Conservation (phyloP, 176 grass and related monocot genomes). For the Hyparrhenia diplandra region DNA sequence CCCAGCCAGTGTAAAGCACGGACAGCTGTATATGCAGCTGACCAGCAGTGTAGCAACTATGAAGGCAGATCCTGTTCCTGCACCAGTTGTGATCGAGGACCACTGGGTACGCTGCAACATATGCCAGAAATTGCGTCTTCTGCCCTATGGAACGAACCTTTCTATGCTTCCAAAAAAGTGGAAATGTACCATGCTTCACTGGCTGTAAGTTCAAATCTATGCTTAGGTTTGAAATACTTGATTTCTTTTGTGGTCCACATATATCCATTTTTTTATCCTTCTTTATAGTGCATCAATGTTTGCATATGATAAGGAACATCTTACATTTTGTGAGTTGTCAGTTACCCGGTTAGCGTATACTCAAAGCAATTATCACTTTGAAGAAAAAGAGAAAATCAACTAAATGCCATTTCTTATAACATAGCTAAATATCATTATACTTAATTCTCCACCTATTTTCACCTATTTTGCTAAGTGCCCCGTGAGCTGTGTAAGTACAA, state of each 20-base stretch:
- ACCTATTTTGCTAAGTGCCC: not conserved
- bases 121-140: constrained; percentile 74
- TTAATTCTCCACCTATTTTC: not conserved
- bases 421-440: not conserved
- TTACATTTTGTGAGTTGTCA: not conserved
- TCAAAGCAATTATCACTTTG: not conserved
- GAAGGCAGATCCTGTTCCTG: constrained; percentile 22
- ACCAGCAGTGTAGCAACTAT: constrained; percentile 11
- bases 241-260: not conserved
- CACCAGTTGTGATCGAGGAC: constrained; percentile 52
- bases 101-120: constrained; percentile 74
- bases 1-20: constrained; percentile 31
- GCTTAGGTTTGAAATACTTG: constrained; percentile 2
- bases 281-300: not conserved
- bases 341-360: not conserved
- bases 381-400: not conserved
- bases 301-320: not conserved
- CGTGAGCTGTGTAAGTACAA: not conserved
- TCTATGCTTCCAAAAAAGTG: constrained; percentile 64
- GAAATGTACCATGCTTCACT: constrained; percentile 78
- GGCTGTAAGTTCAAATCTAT: constrained; percentile 70
- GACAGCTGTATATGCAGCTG: constrained; percentile 34
- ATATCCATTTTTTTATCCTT: not conserved
- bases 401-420: constrained; percentile 5
- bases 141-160: constrained; percentile 64